phyloP scores from a whole-genome alignment of 371 early-diverging fungal genomes.

The Mortierella sp. region DNA sequence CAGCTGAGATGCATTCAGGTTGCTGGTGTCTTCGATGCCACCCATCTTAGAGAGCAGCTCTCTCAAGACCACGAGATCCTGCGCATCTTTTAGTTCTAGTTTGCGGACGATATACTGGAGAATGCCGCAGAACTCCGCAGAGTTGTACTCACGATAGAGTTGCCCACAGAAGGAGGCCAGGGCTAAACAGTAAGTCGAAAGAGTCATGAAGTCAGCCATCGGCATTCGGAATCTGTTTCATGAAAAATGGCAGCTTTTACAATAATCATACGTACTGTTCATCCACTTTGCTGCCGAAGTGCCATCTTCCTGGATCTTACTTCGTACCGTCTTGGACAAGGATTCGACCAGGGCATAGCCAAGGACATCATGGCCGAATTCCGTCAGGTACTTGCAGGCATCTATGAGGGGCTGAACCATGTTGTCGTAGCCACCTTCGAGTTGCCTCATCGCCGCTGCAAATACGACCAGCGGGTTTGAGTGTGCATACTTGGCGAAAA shows the following conservation, averaged over 20 bases:
- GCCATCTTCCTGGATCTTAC: conserved; percentile 69
- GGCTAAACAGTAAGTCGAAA: too few species aligned
- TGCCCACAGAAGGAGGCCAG: conserved; percentile 81
- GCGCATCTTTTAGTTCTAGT: conserved; percentile 62
- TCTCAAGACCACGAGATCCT: conserved; percentile 72
- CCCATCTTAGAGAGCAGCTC: conserved; percentile 80
- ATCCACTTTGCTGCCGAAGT: conserved; percentile 66
- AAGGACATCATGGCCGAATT: conserved; percentile 88
- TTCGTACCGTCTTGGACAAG: conserved; percentile 66
- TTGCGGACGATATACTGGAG: conserved; percentile 77
- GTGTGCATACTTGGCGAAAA: conserved; percentile 84
- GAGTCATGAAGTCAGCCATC: too few species aligned
- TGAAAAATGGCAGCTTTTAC: too few species aligned
- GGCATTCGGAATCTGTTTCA: too few species aligned
- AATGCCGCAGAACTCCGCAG: conserved; percentile 71
- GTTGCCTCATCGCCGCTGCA: conserved; percentile 77
- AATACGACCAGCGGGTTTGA: conserved; percentile 87
- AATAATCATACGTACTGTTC: conserved; percentile 58
- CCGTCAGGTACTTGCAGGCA: conserved; percentile 84
- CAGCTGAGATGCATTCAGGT: conserved; percentile 65
- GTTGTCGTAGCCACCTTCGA: conserved; percentile 86
- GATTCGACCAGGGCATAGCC: conserved; percentile 75
- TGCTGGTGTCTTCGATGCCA: conserved; percentile 74
- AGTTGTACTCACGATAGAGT: conserved; percentile 74
- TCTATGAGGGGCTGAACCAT: conserved; percentile 88